phyloP scores from a whole-genome alignment of 1,284 basidiomycete genomes.

The Rhodotorula mucilaginosa region DNA sequence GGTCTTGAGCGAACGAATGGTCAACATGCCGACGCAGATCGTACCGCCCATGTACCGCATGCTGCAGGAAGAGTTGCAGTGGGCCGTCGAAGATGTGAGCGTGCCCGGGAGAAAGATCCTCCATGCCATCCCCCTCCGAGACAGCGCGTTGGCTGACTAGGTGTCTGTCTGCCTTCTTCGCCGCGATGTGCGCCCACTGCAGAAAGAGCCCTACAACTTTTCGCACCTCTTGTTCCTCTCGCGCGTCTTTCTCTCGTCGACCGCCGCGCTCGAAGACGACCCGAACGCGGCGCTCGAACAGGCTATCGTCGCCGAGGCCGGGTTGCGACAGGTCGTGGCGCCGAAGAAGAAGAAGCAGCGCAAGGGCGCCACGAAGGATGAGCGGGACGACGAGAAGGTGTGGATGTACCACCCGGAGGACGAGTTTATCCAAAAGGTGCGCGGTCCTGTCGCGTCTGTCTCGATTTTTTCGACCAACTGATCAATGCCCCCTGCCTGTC shows the following conservation, averaged over 20 bases:
- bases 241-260: slow-evolving; percentile 59
- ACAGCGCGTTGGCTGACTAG: no score
- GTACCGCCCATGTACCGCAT: slow-evolving; percentile 85
- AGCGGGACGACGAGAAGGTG: slow-evolving; percentile 43
- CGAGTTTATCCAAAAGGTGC: slow-evolving; percentile 65
- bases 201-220: slow-evolving; percentile 69
- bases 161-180: no score
- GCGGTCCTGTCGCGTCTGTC: slow-evolving; percentile 34
- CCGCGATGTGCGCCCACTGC: no score
- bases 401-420: slow-evolving; percentile 86
- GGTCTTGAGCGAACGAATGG: slow-evolving; percentile 76
- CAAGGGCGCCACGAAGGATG: slow-evolving; percentile 47
- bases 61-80: slow-evolving; percentile 74
- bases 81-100: slow-evolving; percentile 62
- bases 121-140: no score
- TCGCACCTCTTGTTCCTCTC: slow-evolving; percentile 71
- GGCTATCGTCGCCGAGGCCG: slow-evolving; percentile 11
- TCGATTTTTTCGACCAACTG: background rate
- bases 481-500: slow-evolving; percentile 1
- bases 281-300: slow-evolving; percentile 41
- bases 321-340: slow-evolving; percentile 53
- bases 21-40: slow-evolving; percentile 90
- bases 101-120: no score
- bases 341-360: slow-evolving; percentile 52
- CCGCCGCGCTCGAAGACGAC: slow-evolving; percentile 32